Base-by-base conservation (phyloP, 371 early-diverging fungal species). In the Batkoa obscura region DNA sequence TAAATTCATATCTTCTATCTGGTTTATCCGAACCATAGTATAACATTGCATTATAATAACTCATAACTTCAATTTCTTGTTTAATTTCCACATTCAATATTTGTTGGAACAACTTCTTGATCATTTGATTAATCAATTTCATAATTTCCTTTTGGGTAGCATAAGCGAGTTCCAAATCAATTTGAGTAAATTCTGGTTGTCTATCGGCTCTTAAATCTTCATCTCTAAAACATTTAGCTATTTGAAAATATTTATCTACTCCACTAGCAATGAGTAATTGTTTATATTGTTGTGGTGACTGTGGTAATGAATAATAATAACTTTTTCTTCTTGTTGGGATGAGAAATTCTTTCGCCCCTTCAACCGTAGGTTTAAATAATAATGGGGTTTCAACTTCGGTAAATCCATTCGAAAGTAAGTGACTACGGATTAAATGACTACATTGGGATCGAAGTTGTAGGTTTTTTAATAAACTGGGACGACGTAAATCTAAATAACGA, bases 101-200 rank as follows among this genome's bases (percentile, higher is more conserved):
- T 3, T 66, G 67, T 35, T 71, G 69, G 88, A 87, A 90, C 5
- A 90, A 70, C 34, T 63, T 56, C 6, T 71, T 67, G 0, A 90
- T 72, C 56, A 88, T 65, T n/a, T 74, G 77, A 63, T 91, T 86
- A n/a, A 86, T 72, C 0, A 90, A 59, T 3, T 49, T 49, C 62
- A 80, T 86, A 17, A 91, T 74, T 59, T 87, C 85, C 9, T 65
- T 59, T 35, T 73, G 72, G 31, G 73, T 69, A 2, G 79, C 72
- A 75, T 90, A 93, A 1, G 88, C 80, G 75, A 93, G 81, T 64
- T 93, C 94, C 38, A 93, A 47, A 72, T 93, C 94, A 48, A 93
- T 80, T 68, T 91, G 91, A 1, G 92, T 91, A 56, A 93, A 93
- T 62, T 93, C 94, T 3, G 92, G 92, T 62, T 93, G 94, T 32